phyloP scores from a whole-genome alignment of 2,329 filamentous ascomycete genomes.

The Orbilia ellipsospora region DNA sequence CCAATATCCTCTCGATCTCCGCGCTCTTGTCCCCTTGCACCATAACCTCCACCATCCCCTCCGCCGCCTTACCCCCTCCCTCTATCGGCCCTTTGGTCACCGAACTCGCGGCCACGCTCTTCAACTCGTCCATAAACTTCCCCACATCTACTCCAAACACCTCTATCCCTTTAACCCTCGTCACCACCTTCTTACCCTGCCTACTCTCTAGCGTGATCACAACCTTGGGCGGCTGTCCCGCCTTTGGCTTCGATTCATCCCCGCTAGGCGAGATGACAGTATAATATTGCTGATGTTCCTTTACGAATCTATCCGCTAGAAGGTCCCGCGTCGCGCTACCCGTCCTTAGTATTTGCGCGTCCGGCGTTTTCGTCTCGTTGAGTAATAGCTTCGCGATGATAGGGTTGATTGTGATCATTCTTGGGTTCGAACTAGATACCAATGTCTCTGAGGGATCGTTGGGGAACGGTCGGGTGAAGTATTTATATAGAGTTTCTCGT shows the following conservation, averaged over 20 bases:
- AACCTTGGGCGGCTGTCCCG: slow-evolving; percentile 71
- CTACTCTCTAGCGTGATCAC: slow-evolving; percentile 72
- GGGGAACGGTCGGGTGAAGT: slow-evolving; percentile 66
- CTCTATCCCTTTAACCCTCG: slow-evolving; percentile 72
- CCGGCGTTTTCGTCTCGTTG: slow-evolving; percentile 65
- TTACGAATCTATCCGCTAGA: slow-evolving; percentile 70
- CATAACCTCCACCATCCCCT: slow-evolving; percentile 72
- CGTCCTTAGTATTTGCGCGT: slow-evolving; percentile 68
- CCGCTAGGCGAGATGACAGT: slow-evolving; percentile 68
- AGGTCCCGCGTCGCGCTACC: slow-evolving; percentile 71
- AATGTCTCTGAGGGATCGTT: slow-evolving; percentile 64
- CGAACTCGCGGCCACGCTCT: slow-evolving; percentile 75
- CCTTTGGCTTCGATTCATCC: slow-evolving; percentile 69
- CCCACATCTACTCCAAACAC: slow-evolving; percentile 71
- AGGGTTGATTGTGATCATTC: slow-evolving; percentile 72
- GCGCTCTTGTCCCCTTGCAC: slow-evolving; percentile 75
- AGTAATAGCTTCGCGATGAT: slow-evolving; percentile 73
- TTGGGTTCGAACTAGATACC: slow-evolving; percentile 70
- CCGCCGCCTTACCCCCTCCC: slow-evolving; percentile 71
- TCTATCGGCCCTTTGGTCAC: slow-evolving; percentile 72
- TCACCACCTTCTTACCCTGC: slow-evolving; percentile 74
- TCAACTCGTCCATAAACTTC: slow-evolving; percentile 72
- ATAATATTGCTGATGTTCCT: slow-evolving; percentile 69
- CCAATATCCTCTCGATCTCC: slow-evolving; percentile 70
- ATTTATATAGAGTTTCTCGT: slow-evolving; percentile 69